phyloP scores from a whole-genome alignment of 2,329 filamentous ascomycete genomes.

The Aaosphaeria pasadenensis region DNA sequence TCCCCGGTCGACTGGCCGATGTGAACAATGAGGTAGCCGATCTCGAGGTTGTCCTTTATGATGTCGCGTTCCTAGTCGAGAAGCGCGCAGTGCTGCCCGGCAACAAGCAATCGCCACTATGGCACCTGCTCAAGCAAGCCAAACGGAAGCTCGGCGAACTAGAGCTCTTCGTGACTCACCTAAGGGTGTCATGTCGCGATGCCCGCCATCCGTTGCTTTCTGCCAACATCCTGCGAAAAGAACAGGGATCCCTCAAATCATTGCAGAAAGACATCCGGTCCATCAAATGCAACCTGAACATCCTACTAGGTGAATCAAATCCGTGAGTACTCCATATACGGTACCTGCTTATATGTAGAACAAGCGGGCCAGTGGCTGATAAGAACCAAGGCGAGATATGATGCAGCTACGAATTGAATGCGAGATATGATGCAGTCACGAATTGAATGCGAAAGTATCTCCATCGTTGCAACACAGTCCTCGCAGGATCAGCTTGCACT shows the following conservation, averaged over 20 bases:
- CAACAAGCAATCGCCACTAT: neutral
- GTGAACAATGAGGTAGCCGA: neutral
- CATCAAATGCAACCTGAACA: neutral
- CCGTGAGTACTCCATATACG: neutral
- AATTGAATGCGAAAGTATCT: conserved; percentile 9
- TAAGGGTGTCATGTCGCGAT: neutral
- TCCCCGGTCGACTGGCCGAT: neutral
- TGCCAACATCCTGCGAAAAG: neutral
- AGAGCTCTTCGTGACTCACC: neutral
- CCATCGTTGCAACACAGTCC: conserved; percentile 14
- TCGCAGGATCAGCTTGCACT: conserved; percentile 15
- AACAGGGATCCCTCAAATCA: neutral
- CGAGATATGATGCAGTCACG: neutral
- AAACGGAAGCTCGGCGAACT: neutral
- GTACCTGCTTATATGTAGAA: neutral
- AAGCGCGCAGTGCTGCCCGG: neutral
- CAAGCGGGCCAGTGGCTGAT: neutral
- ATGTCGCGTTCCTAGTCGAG: neutral
- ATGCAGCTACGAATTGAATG: neutral
- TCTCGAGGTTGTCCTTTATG: neutral
- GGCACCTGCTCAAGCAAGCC: neutral
- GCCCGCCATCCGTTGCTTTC: neutral
- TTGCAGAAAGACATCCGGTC: neutral
- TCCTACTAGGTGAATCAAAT: neutral
- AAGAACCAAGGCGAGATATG: neutral